Evolutionary conservation across 106 monocot species (phyloP).

Genomic region (Dactylorhiza incarnata): DNA sequence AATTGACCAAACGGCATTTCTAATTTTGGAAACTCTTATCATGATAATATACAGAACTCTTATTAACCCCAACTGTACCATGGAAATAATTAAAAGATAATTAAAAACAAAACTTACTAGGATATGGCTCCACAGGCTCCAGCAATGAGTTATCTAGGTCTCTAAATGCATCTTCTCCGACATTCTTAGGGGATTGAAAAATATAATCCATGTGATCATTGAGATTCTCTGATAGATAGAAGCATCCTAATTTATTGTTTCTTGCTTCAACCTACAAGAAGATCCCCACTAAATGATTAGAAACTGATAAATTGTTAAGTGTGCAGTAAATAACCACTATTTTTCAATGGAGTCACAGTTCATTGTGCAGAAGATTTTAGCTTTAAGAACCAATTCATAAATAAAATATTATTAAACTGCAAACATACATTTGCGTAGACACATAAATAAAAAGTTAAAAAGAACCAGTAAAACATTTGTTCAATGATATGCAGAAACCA

Average conservation of each 20-base stretch:
- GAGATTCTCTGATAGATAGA: slow-evolving; percentile 75
- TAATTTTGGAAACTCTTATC: background rate
- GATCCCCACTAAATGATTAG: background rate
- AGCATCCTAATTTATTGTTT: slow-evolving; percentile 48
- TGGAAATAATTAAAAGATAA: background rate
- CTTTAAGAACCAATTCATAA: background rate
- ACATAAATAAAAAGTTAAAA: background rate
- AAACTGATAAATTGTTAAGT: background rate
- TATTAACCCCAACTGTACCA: background rate
- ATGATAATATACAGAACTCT: background rate
- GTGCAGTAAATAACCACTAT: background rate
- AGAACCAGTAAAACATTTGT: background rate
- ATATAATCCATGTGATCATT: slow-evolving; percentile 57
- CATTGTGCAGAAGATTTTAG: background rate
- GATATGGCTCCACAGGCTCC: slow-evolving; percentile 14
- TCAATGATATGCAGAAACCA: background rate
- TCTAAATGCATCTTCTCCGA: slow-evolving; percentile 20
- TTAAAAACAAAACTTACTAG: slow-evolving; percentile 31
- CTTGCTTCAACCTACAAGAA: slow-evolving; percentile 56
- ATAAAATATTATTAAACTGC: background rate
- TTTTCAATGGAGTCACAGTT: background rate
- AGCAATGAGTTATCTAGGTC: slow-evolving; percentile 15
- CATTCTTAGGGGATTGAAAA: slow-evolving; percentile 27
- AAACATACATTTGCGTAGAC: background rate
- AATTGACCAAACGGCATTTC: background rate